Evolutionary conservation across 192 early-diverging fungal species (phyloP).

Genomic region (Entomortierella lignicola): DNA sequence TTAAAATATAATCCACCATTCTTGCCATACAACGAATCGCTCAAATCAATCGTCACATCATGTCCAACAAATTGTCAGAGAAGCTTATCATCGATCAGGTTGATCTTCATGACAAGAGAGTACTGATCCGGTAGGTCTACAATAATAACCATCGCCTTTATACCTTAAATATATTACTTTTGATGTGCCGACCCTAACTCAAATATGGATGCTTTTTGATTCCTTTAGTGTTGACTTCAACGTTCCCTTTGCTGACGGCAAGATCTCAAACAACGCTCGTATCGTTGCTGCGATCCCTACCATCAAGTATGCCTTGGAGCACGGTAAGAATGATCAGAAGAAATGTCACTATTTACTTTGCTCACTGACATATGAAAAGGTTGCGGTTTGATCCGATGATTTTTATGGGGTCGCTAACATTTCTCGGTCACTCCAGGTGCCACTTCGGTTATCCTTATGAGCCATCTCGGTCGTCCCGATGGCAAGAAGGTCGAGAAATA

Average conservation of each 20-base stretch:
- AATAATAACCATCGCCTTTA: too few relatives aligned
- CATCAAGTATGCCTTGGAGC: slow-evolving; percentile 88
- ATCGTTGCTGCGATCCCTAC: slow-evolving; percentile 95
- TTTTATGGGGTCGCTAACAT: not conserved
- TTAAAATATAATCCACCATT: slow-evolving; percentile 11
- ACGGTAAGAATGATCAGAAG: slow-evolving; percentile 65
- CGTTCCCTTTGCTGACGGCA: slow-evolving; percentile 93
- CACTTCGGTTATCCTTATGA: slow-evolving; percentile 92
- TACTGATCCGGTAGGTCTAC: slow-evolving; percentile 82
- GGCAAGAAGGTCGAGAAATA: slow-evolving; percentile 89
- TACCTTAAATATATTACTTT: slow-evolving; percentile 3
- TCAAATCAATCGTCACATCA: slow-evolving; percentile 56
- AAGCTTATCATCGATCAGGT: slow-evolving; percentile 92
- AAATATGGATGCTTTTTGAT: not conserved
- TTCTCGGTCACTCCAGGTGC: slow-evolving; percentile 65
- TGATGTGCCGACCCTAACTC: not conserved
- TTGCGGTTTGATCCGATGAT: slow-evolving; percentile 24
- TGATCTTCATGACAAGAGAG: slow-evolving; percentile 86
- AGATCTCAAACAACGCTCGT: slow-evolving; percentile 97
- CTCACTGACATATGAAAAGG: slow-evolving; percentile 19
- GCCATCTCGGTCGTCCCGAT: slow-evolving; percentile 97
- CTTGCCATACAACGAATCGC: slow-evolving; percentile 40
- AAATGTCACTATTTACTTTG: not conserved
- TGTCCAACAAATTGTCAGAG: slow-evolving; percentile 73
- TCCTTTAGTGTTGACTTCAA: slow-evolving; percentile 94